A percentile compares a stretch with the other conserved stretches of the same genome.
phyloP scores from a whole-genome alignment of 345 rosid genomes.

The Draba incana region DNA sequence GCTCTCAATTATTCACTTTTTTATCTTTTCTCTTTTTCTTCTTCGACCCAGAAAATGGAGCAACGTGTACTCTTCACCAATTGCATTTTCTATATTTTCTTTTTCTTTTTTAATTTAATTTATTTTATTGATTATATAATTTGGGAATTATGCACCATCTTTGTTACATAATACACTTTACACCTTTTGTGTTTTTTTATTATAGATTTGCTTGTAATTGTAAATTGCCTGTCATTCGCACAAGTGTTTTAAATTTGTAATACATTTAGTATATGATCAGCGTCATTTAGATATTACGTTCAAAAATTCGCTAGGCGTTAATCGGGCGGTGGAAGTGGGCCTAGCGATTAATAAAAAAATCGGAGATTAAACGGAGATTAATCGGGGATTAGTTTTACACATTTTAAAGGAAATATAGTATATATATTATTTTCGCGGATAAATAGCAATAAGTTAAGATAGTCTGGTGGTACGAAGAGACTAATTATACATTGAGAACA shows the following conservation, averaged over 20 bases:
- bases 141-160: neutral
- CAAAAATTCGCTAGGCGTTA: no score
- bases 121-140: constrained; percentile 2
- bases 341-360: no score
- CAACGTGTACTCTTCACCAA: constrained; percentile 42
- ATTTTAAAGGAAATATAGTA: no score
- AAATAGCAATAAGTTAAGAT: no score
- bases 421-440: no score
- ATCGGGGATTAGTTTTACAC: no score
- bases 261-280: neutral
- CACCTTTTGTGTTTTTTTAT: neutral
- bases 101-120: neutral
- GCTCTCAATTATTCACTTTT: constrained; percentile 40
- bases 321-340: no score
- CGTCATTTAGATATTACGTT: neutral
- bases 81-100: constrained; percentile 32
- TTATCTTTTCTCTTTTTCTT: constrained; percentile 8
- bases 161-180: constrained; percentile 23
- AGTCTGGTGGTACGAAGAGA: no score
- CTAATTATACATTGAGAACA: no score
- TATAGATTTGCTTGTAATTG: neutral
- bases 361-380: no score
- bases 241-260: constrained; percentile 5
- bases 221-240: neutral
- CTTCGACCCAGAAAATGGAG: constrained; percentile 32